A percentile compares a stretch with the other conserved stretches of the same genome.
These are phyloP conservation scores for Emergomyces africanus DNA, from an alignment of 2,329 filamentous ascomycete genomes.

Conservation along the genomic window DNA sequence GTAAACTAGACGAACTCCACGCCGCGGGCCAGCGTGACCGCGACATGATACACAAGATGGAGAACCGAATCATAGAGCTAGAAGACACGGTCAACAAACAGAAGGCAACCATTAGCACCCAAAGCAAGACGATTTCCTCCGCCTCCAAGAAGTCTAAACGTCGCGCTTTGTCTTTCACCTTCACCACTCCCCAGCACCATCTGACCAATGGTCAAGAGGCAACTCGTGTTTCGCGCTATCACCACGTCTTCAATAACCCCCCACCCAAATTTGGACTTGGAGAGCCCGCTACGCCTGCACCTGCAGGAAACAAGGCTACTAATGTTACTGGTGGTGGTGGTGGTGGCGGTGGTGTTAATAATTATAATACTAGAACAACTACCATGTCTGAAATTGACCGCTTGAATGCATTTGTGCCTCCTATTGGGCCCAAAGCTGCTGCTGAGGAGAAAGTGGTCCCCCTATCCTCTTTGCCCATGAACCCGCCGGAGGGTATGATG, in stretches of 20 bases:
- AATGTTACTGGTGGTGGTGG: not conserved
- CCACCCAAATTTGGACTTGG: not conserved
- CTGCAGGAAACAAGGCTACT: not conserved
- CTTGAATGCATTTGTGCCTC: not conserved
- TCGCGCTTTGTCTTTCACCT: not conserved
- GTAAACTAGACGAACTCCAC: slow-evolving; percentile 7
- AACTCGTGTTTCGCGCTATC: not conserved
- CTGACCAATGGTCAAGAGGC: not conserved
- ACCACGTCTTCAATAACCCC: not conserved
- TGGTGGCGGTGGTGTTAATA: not conserved
- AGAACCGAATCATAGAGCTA: slow-evolving; percentile 10
- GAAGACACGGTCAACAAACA: slow-evolving; percentile 13
- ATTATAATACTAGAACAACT: not conserved
- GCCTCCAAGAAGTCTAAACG: slow-evolving; percentile 5
- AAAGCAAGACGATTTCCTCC: slow-evolving; percentile 18
- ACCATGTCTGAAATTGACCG: not conserved
- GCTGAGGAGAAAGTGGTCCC: not conserved
- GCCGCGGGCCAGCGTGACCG: slow-evolving; percentile 5
- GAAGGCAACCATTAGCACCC: slow-evolving; percentile 15
- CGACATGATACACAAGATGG: slow-evolving; percentile 4
- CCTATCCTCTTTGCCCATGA: not conserved
- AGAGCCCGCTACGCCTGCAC: not conserved
- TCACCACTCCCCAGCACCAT: not conserved
- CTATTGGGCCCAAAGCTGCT: not conserved
- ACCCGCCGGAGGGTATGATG: not conserved